These are phyloP conservation scores for Colletotrichum kahawae DNA, from an alignment of 2,329 filamentous ascomycete genomes.

Conservation along the genomic window DNA sequence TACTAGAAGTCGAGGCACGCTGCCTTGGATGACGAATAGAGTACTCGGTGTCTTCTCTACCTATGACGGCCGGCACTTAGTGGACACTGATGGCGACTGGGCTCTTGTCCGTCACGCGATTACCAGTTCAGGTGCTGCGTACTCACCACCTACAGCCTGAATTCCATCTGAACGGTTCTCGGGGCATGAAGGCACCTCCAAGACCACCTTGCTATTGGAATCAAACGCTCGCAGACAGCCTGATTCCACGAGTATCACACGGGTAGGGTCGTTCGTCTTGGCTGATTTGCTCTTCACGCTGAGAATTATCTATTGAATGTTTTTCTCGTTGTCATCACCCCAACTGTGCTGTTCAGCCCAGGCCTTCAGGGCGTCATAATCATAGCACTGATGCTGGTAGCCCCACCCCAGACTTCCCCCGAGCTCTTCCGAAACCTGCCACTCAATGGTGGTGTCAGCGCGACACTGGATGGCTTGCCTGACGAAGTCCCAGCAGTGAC, in stretches of 20 bases:
- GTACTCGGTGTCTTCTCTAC: not conserved
- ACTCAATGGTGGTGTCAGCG: not conserved
- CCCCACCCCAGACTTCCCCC: not conserved
- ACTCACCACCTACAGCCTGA: too few relatives aligned
- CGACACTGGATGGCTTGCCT: not conserved
- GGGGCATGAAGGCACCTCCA: too few relatives aligned
- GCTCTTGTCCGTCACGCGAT: not conserved
- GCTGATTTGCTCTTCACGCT: rapidly evolving
- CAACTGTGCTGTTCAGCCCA: not conserved
- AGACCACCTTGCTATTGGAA: too few relatives aligned
- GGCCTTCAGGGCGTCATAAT: not conserved
- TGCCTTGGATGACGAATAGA: not conserved
- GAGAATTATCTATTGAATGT: not conserved
- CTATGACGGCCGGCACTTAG: rapidly evolving
- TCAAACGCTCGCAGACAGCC: not conserved
- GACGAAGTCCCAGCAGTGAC: not conserved
- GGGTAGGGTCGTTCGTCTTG: not conserved
- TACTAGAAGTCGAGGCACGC: not conserved
- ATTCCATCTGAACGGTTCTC: too few relatives aligned
- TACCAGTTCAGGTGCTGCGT: not conserved
- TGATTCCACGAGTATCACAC: rapidly evolving
- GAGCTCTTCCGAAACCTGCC: not conserved
- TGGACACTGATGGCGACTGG: not conserved
- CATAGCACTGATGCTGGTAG: not conserved
- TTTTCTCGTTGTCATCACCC: not conserved